These are phyloP conservation scores for Metschnikowia dekortorum DNA, from an alignment of 805 yeast species.

Conservation along the genomic window DNA sequence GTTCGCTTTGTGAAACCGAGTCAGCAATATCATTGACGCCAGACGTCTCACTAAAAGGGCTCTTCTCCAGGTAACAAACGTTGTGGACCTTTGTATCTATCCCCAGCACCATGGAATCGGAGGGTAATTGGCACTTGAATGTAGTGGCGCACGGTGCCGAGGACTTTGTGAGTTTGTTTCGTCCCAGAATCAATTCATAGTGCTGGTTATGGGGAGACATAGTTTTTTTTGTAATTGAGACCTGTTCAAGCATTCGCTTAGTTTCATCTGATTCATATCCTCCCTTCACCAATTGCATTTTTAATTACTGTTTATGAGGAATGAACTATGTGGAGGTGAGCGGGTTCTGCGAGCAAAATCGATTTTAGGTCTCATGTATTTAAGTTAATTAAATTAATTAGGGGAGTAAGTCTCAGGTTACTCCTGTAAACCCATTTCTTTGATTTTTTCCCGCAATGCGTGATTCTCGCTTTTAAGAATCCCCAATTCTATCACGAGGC, in stretches of 20 bases:
- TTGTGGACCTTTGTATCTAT: background rate
- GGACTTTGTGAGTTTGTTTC: background rate
- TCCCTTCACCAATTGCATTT: background rate
- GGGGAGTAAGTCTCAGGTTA: background rate
- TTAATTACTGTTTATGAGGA: background rate
- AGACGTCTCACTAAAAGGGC: background rate
- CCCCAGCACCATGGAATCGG: background rate
- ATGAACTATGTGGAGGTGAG: background rate
- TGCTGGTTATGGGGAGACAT: background rate
- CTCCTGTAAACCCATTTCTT: constrained; percentile 5
- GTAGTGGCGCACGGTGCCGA: background rate
- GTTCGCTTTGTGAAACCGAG: background rate
- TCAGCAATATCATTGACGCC: background rate
- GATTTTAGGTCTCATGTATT: background rate
- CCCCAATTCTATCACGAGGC: constrained; percentile 64
- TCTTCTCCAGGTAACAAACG: background rate
- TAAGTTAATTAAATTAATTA: background rate
- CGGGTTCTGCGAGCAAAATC: background rate
- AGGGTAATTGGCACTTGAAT: too few relatives aligned
- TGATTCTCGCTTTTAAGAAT: constrained; percentile 44
- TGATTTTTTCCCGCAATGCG: constrained; percentile 12
- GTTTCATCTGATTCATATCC: background rate
- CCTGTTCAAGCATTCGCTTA: background rate
- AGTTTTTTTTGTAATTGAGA: background rate
- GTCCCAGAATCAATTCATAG: background rate